Percentiles rank a stretch among this genome's conserved stretches.
Evolutionary conservation across 768 basidiomycete genomes (phyloP).

Genomic region (Multifurca ochricompacta): DNA sequence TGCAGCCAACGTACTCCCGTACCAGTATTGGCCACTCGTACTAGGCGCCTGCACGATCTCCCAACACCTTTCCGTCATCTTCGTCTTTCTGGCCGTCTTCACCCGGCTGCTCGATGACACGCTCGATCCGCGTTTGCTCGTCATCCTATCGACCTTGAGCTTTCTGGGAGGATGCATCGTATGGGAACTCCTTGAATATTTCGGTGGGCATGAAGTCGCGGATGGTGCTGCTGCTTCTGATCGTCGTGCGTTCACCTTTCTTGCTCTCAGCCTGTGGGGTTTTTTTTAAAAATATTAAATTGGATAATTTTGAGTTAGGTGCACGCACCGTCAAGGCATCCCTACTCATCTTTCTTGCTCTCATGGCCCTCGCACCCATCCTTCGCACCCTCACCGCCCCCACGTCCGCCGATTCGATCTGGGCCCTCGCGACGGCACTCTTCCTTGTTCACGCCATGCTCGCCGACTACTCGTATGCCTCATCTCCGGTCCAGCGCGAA

Average conservation of each 20-base stretch:
- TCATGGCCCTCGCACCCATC: conserved; percentile 88
- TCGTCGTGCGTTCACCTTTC: conserved; percentile 18
- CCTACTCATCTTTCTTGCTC: conserved; percentile 77
- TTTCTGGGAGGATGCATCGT: conserved; percentile 53
- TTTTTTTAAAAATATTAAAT: neutral
- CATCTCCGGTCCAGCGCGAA: conserved; percentile 21
- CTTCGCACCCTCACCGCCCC: conserved; percentile 88
- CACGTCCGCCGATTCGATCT: conserved; percentile 94
- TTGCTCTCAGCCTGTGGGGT: neutral
- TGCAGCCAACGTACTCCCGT: conserved; percentile 72
- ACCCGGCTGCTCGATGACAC: conserved; percentile 53
- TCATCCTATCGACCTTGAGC: conserved; percentile 53
- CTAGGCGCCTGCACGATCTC: conserved; percentile 66
- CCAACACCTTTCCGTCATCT: conserved; percentile 75
- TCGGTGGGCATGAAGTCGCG: no score
- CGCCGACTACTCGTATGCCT: conserved; percentile 66
- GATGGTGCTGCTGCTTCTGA: conserved; percentile 25
- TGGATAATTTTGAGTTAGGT: conserved; percentile 34
- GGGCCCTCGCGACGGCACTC: conserved; percentile 84
- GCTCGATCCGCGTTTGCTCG: conserved; percentile 61
- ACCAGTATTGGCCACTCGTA: conserved; percentile 69
- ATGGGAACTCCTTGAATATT: conserved; percentile 51
- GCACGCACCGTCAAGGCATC: conserved; percentile 72
- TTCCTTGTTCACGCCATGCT: conserved; percentile 77
- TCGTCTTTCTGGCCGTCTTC: conserved; percentile 78